These are phyloP conservation scores for Pleurotus tuoliensis DNA, from an alignment of 768 basidiomycete genomes.

Conservation along the genomic window DNA sequence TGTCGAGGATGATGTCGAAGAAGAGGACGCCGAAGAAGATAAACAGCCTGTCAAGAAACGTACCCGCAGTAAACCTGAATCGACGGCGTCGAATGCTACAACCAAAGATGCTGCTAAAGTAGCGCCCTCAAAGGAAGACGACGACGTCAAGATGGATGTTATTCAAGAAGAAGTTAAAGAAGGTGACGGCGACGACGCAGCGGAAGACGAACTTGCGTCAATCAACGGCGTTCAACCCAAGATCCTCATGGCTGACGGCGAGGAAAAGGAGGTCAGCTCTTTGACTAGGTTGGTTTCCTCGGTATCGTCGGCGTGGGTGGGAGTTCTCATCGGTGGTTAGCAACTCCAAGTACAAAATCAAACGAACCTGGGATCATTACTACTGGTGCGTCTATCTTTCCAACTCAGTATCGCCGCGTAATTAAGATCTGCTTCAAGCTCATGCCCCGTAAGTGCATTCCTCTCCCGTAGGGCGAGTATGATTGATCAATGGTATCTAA, in stretches of 20 bases:
- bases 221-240: constrained; percentile 52
- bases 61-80: not conserved
- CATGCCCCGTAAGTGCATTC: constrained; percentile 27
- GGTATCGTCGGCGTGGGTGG: not conserved
- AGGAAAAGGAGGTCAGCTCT: constrained; percentile 43
- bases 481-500: not conserved
- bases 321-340: constrained; percentile 17
- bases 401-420: not conserved
- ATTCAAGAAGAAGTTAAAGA: not conserved
- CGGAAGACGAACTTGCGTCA: constrained; percentile 43
- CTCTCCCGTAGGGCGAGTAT: too few relatives aligned
- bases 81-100: not conserved
- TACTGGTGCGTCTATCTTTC: constrained; percentile 24
- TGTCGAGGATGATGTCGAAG: constrained; percentile 20
- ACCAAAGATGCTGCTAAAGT: not conserved
- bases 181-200: constrained; percentile 3
- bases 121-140: not conserved
- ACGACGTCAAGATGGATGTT: not conserved
- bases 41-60: not conserved
- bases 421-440: constrained; percentile 13
- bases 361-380: constrained; percentile 37
- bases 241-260: constrained; percentile 41
- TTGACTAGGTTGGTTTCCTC: constrained; percentile 26
- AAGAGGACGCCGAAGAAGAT: constrained; percentile 29
- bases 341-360: constrained; percentile 38